Base-by-base conservation (phyloP, 2,329 filamentous ascomycete genomes). In the Scleromitrula shiraiana region DNA sequence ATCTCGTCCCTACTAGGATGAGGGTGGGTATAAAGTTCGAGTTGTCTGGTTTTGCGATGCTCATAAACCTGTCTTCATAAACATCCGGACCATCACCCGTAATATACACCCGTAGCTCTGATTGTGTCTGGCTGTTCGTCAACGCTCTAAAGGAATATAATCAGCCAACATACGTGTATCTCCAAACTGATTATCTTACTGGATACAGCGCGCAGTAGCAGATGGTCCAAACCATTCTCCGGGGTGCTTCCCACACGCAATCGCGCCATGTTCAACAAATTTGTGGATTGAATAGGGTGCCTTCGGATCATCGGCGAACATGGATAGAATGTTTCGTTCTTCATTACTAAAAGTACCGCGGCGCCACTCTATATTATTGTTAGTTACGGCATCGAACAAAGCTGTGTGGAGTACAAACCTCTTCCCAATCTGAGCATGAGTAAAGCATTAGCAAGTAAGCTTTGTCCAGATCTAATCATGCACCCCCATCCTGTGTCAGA, bases 141-240 rank as follows among this genome's bases (percentile, higher is more conserved):
- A 98, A 72, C 17, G 87, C 86, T 65, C 88, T 95, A 51, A 30
- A 36, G 35, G n/a, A n/a, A 39, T 40, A 38, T 39, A 15, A 41
- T 61, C 42, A 61, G 54, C 41, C 9, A 29, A 8, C 7, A 5
- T 8, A 23, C 37, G 9, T 19, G 19, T 29, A 19, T 17, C 17
- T 14, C 20, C 7, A 19, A 20, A 30, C 14, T 14, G 22, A 39
- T 4, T 22, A 38, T 68, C 85, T 65, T 70, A 94, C 89, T 93
- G 84, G 56, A 98, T 96, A 65, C 93, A 97, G 49, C 84, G 81
- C 39, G 93, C 90, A 8, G 93, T 94, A 6, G 93, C 93, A 15
- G 89, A 96, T n/a, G 93, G 93, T 0, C 93, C 93, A 68, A 98
- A 98, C 93, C 93, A 98, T 68, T 97, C 88, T 30, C 93, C 93